Conservation (phyloP, 331 rosid species). For the Pyrus hybrid region DNA sequence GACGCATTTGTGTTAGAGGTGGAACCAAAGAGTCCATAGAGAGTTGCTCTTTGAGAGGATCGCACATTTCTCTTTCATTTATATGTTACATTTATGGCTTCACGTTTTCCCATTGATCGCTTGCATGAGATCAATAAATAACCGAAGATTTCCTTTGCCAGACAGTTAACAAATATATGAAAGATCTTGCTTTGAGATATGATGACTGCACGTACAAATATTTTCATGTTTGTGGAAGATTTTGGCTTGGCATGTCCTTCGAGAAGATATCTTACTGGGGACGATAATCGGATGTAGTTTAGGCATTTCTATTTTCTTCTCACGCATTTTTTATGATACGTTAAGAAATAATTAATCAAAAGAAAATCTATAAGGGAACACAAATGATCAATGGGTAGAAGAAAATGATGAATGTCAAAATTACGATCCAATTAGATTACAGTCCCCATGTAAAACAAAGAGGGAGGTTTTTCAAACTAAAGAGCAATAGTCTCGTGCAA, state of each 20-base stretch:
- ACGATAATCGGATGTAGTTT: too few relatives aligned
- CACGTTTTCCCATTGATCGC: not conserved
- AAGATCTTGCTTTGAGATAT: not conserved
- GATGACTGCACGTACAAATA: not conserved
- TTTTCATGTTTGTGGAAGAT: not conserved
- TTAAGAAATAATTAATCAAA: too few relatives aligned
- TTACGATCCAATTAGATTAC: not conserved
- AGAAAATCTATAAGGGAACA: not conserved
- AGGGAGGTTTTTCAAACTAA: not conserved
- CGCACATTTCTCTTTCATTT: not conserved
- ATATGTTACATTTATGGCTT: not conserved
- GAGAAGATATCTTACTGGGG: not conserved
- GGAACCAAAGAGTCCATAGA: too few relatives aligned
- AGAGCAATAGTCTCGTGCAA: not conserved
- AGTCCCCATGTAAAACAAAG: not conserved
- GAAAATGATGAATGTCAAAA: not conserved
- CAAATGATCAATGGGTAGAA: not conserved
- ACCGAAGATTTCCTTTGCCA: not conserved
- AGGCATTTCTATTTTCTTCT: not conserved
- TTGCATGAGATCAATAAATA: not conserved
- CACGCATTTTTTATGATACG: too few relatives aligned
- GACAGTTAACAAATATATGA: not conserved
- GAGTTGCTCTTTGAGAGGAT: too few relatives aligned
- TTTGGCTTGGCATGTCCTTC: not conserved
- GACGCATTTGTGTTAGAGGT: too few relatives aligned